Base-by-base conservation (phyloP, 352 stramenopile genomes). In the Phytophthora agathidicida region DNA sequence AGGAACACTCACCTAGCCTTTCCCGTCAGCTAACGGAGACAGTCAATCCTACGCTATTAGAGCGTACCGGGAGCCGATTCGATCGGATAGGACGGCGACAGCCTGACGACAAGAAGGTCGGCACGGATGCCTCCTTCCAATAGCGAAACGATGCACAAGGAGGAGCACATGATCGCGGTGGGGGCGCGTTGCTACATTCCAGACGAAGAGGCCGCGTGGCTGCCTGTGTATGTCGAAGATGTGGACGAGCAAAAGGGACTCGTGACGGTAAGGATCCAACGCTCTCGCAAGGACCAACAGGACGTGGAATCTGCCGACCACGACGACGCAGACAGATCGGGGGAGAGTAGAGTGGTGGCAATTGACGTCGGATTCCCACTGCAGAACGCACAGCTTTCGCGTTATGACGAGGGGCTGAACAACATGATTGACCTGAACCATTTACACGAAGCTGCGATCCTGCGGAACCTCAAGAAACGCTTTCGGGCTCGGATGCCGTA, bases 371-470 rank as follows among this genome's bases (percentile, higher is more conserved):
- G 69, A 1, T 86, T 91, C 24, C 84, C 84, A 14, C 62, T 88
- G 17, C 84, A 94, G 51, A 94, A 94, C 59, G 60, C 75, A 14
- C 54, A 69, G 17, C 47, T 73, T 26, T 46, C 42, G 0, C 44
- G 60, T 2, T 48, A 20, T 33, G 51, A 52, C 32, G 37, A 60
- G 54, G 79, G 60, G 52, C 67, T 80, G 26, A 81, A 91, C 42
- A 86, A 94, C 65, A 90, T 96, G 83, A 89, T 86, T 54, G 73
- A 83, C 49, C 70, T 96, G 31, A 89, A 87, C 61, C 83, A 96
- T 71, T 63, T 97, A 11, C 90, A 97, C 52, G 89, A 96, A 68
- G 82, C 90, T n/a, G 85, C 87, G 30, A 94, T 97, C 55, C 75
- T 97, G 6, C 88, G 93, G 54, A 97, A 96, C 73, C 61, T 97